Evolutionary conservation across 1,284 basidiomycete genomes (phyloP), one percentile per base, ranked within the genome.

Genomic region (Fistulinella cinereoalba): DNA sequence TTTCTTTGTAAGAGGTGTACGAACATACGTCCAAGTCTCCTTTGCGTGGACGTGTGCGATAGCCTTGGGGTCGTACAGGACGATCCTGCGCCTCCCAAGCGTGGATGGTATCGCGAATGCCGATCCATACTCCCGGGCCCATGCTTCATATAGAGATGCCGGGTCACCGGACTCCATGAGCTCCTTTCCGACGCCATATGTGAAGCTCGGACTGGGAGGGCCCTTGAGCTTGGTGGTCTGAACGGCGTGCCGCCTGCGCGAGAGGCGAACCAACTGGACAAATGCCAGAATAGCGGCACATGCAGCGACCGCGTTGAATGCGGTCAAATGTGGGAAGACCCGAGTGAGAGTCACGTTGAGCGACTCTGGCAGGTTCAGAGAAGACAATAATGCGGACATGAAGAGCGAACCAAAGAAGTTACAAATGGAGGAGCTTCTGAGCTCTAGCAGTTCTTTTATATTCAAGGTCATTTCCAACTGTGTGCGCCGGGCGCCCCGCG

Each of bases 61-160:
- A 0, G 80, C 80, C 56, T 74, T 80, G 1, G 78, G 73, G 54
- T 83, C 80, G 28, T 65, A 68, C 16, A 83, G 54, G 15, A 80
- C 55, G 25, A 81, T 58, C 22, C 62, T 61, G 2, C 54, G 64
- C 0, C 55, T 53, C 2, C 78, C 76, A 16, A 82, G 56, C 0
- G 65, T 58, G 1, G 64, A 62, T 1, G 77, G 73, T 9, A 76
- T 25, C 4, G 37, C 52, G 53, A 65, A 81, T 0, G 71, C 76
- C 1, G 69, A 54, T 1, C 81, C 80, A 3, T 53, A 56, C 19
- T 43, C 44, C n/a, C 18, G 37, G 0, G 51, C 55, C 56, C 60
- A 61, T 2, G 38, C 18, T 39, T 61, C 59, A 25, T 54, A 61
- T 3, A 56, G 31, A 13, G 47, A 31, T 0, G 27, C 48, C 0